Percentiles rank a stretch among this genome's conserved stretches.
Evolutionary conservation across 2,329 filamentous ascomycete genomes (phyloP).

Genomic region (Aureobasidium sp.): DNA sequence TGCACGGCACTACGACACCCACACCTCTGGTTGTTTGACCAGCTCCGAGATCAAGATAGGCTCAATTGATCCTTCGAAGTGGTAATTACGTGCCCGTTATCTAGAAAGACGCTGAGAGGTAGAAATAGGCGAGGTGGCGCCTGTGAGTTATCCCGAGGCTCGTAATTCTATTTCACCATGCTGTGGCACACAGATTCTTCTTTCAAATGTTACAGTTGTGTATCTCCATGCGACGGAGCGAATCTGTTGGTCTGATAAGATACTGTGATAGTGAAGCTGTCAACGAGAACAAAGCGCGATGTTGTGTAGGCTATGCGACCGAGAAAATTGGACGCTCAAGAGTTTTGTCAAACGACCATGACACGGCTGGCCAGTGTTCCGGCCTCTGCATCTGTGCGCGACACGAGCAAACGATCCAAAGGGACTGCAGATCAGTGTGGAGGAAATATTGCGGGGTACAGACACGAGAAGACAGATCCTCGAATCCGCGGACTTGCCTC

Average conservation of each 20-base stretch:
- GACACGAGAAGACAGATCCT: not conserved
- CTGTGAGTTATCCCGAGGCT: not conserved
- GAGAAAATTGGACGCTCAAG: not conserved
- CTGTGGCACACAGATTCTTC: not conserved
- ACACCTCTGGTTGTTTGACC: not conserved
- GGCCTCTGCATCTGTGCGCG: not conserved
- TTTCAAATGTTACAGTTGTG: not conserved
- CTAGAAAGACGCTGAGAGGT: not conserved
- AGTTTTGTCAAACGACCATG: not conserved
- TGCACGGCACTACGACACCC: not conserved
- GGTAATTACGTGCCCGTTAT: slow-evolving; percentile 6
- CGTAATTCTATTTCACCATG: not conserved
- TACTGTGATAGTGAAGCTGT: not conserved
- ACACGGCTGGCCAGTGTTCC: not conserved
- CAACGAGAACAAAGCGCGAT: too few species aligned
- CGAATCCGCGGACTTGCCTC: not conserved
- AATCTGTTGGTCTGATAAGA: not conserved
- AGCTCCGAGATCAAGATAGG: not conserved
- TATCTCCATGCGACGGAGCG: not conserved
- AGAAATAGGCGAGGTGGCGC: not conserved
- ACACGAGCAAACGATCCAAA: not conserved
- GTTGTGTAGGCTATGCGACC: not conserved
- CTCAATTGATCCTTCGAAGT: not conserved
- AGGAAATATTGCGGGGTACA: not conserved
- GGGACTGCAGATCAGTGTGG: not conserved